phyloP scores from a whole-genome alignment of 1,284 basidiomycete species.

The Leccinum fallax region DNA sequence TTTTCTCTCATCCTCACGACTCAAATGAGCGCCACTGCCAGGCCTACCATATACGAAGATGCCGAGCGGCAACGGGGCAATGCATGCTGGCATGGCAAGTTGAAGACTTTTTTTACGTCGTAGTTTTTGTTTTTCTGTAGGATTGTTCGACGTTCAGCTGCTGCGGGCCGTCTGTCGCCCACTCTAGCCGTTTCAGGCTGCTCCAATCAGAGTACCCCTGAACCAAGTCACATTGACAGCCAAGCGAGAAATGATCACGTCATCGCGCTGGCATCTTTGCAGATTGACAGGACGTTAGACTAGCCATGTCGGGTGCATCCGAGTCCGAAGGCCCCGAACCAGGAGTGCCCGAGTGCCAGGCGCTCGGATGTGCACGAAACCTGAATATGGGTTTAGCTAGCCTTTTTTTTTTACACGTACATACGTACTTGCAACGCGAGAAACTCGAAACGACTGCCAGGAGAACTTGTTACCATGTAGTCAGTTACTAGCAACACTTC shows the following conservation, averaged over 20 bases:
- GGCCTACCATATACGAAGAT: neutral
- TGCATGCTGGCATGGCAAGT: neutral
- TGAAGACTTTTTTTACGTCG: neutral
- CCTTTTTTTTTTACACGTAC: neutral
- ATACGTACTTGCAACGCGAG: neutral
- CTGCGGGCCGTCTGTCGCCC: neutral
- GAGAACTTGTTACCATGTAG: neutral
- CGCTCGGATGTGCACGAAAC: neutral
- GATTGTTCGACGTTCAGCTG: neutral
- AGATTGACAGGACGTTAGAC: neutral
- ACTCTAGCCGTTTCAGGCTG: neutral
- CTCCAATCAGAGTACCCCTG: neutral
- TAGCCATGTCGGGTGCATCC: neutral
- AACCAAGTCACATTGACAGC: neutral
- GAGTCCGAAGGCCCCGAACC: neutral
- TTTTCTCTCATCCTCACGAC: neutral
- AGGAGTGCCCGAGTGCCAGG: neutral
- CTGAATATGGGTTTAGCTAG: neutral
- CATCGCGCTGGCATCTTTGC: neutral
- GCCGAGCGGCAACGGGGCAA: neutral
- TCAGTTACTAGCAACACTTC: neutral
- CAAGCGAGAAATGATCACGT: neutral
- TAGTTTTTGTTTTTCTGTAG: neutral
- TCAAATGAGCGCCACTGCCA: neutral
- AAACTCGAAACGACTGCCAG: neutral